Base-by-base conservation (phyloP, 345 rosid species). In the Acer saccharum region DNA sequence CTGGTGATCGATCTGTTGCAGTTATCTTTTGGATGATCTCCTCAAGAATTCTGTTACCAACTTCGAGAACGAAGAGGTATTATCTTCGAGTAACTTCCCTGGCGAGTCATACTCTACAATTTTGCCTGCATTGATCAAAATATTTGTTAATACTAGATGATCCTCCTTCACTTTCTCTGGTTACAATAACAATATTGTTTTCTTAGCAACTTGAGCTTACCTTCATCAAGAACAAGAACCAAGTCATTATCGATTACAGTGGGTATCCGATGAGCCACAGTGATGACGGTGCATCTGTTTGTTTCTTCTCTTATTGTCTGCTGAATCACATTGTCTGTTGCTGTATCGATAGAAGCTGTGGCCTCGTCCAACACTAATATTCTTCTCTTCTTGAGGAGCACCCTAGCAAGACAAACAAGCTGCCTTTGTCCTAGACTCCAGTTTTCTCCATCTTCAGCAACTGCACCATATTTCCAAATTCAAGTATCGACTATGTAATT, bases 371-470 rank as follows among this genome's bases (percentile, higher is more conserved):
- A 83, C 10, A 94, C 97, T 55, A 92, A 80, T 50, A 94, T 87
- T 81, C 87, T 91, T 65, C 89, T 85, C 80, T 84, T 88, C 83
- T 92, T 90, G 55, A 94, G 82, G 12, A 93, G 84, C 20, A 87
- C 95, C 79, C 98, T 87, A 4, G 92, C 93, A 20, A 95, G 87
- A 82, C 98, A 93, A 68, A 90, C 85, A 57, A 95, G 92, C 76
- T 95, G 98, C 78, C 98, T 90, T 82, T 95, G 98, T 64, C 98
- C 98, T 41, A 93, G 90, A 63, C 98, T 93, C 94, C 93, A 95
- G 82, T 93, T 95, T 82, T 90, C 94, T 70, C 99, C 98, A 69
- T 93, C 95, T 84, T 95, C 94, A 0, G 93, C 89, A 35, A 93
- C 98, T 92, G 89, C 75, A 82, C 23, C 74, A 77, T 35, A 35